Evolutionary conservation across 2,329 filamentous ascomycete genomes (phyloP), one percentile per base, ranked within the genome.

Genomic region (Sporothrix humicola): DNA sequence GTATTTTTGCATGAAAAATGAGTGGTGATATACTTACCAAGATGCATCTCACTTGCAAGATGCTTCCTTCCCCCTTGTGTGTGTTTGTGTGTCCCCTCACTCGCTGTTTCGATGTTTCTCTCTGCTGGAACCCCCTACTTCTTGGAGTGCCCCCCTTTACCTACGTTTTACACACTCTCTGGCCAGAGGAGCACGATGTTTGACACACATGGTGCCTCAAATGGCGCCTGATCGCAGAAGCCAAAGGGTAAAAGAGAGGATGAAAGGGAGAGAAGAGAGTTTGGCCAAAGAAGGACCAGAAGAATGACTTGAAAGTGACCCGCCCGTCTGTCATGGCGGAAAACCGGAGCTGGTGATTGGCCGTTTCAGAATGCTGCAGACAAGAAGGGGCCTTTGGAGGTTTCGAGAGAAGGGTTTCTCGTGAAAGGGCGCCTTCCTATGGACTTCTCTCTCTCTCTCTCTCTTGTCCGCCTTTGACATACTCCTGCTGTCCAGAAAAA

Each of bases 321-420:
- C 17, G 44, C 50, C 20, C 9, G 10, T 48, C 71, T 68, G 71
- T 74, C 74, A 74, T 61, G 74, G 76, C 77, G 77, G 77, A 77
- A 78, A 76, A 75, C 75, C 37, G 65, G 72, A 69, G 72, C 74
- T 74, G 74, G 74, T 78, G 77, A 80, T 79, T 79, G 75, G 75
- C 73, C 56, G 72, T 73, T 74, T 74, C 74, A 74, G 72, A 37
- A 58, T 69, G 56, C 37, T 52, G 52, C 68, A 66, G 15, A 56
- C 59, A 31, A 26, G 46, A 72, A 65, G 58, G 69, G 69, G 31
- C 3, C 42, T 17, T 12, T 20, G n/a, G 37, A 46, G 37, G 54
- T 37, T 48, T 26, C 17, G 52, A 70, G 26, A 20, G 8, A 17
- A 15, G 46, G 7, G 13, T 13, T 37, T 37, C 31, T 37, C 31